Percentiles rank a stretch among this genome's conserved stretches.
Evolutionary conservation across 805 yeast genomes (phyloP).

Genomic region (Pichia phayaonensis): DNA sequence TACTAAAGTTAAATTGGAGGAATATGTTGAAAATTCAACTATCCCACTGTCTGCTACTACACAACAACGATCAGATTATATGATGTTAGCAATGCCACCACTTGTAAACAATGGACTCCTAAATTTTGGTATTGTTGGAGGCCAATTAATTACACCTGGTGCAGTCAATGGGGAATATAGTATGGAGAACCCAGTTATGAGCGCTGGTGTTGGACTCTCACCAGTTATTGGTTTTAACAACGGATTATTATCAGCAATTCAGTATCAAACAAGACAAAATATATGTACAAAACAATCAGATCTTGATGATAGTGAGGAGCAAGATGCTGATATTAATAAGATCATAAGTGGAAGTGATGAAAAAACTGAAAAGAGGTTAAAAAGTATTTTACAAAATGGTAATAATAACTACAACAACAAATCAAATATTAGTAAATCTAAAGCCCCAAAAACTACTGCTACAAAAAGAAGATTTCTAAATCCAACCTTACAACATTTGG

Average conservation of each 20-base stretch:
- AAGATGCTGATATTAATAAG: background rate
- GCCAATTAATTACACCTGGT: constrained; percentile 11
- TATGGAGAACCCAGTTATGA: background rate
- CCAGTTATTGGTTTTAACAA: constrained; percentile 14
- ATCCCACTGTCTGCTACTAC: background rate
- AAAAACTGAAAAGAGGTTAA: background rate
- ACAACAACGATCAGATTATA: constrained; percentile 2
- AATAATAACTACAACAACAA: background rate
- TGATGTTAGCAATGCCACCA: constrained; percentile 6
- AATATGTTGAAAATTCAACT: background rate
- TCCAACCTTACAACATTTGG: constrained; percentile 16
- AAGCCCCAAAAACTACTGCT: background rate
- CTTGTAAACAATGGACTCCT: background rate
- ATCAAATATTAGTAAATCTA: constrained; percentile 7
- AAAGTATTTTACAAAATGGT: background rate
- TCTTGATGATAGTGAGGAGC: background rate
- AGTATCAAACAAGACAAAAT: constrained; percentile 1
- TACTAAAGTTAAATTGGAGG: background rate
- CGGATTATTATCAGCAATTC: constrained; percentile 10
- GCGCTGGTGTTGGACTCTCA: constrained; percentile 6
- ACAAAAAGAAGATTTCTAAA: constrained; percentile 8
- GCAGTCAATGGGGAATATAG: constrained; percentile 2
- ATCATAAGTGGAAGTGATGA: background rate
- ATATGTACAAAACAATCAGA: background rate
- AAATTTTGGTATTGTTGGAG: constrained; percentile 5